Percentiles rank a stretch among this genome's conserved stretches.
phyloP scores from a whole-genome alignment of 495 filamentous ascomycete species.

The Alectoria sarmentosa region DNA sequence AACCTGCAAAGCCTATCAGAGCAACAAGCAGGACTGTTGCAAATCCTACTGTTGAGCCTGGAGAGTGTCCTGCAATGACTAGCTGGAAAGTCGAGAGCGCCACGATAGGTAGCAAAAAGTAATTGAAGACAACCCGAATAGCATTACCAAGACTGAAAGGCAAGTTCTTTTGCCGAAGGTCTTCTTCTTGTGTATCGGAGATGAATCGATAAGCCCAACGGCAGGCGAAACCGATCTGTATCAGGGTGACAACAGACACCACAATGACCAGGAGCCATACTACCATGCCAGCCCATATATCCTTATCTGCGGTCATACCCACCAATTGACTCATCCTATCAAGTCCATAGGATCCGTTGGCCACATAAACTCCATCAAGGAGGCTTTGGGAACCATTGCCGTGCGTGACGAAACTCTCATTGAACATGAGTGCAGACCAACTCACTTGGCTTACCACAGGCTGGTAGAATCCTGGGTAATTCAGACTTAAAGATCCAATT shows the following conservation, averaged over 20 bases:
- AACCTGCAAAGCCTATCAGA: conserved; percentile 64
- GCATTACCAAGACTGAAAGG: conserved; percentile 88
- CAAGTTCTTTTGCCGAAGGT: conserved; percentile 82
- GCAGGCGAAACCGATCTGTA: conserved; percentile 66
- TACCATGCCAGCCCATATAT: conserved; percentile 91
- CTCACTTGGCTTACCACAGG: conserved; percentile 77
- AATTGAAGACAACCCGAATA: conserved; percentile 85
- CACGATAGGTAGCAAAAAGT: conserved; percentile 79
- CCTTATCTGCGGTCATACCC: conserved; percentile 66
- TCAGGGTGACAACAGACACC: conserved; percentile 55
- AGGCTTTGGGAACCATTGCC: conserved; percentile 54
- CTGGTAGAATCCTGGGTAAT: conserved; percentile 92
- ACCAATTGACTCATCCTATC: conserved; percentile 72
- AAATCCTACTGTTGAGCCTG: conserved; percentile 59
- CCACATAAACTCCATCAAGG: conserved; percentile 77
- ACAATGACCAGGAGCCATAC: conserved; percentile 77
- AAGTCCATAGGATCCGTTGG: conserved; percentile 66
- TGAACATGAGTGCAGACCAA: conserved; percentile 91
- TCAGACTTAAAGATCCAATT: conserved; percentile 74
- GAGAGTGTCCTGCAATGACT: conserved; percentile 61
- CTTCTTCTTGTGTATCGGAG: conserved; percentile 68
- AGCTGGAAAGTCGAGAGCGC: conserved; percentile 86
- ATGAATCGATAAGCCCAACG: conserved; percentile 69
- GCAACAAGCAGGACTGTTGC: conserved; percentile 67
- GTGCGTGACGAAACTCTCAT: conserved; percentile 74